Base-by-base conservation (phyloP, 345 rosid species). In the Gossypium longicalyx region DNA sequence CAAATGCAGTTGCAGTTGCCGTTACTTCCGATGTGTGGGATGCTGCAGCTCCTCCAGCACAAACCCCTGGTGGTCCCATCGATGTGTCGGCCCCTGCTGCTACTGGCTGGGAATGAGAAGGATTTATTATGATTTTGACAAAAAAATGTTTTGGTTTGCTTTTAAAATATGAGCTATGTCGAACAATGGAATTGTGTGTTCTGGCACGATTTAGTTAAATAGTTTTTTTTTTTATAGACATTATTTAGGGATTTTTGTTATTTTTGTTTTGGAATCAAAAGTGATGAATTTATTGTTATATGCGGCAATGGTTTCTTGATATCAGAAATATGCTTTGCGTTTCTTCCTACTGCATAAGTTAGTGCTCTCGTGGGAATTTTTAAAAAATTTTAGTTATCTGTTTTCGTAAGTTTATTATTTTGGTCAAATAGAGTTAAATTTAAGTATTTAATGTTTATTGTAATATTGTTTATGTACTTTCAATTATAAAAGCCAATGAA, bases 1-100 rank as follows among this genome's bases (percentile, higher is more conserved):
- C 34, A 70, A 7, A 23, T 77, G 62, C 79, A 77, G 81, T 34
- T 74, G 57, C 79, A 73, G 81, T 23, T 38, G 29, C 79, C 17
- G 69, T 43, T 34, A 58, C 78, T 29, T 67, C 67, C 0, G 86
- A 77, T 38, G 90, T 84, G 38, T 90, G 94, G 98, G 94, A 89
- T 17, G 34, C 79, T 0, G 80, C 81, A 0, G 83, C 44, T 20
- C 78, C 86, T 7, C 82, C 86, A 2, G 72, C 87, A 54, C 69
- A 15, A 19, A 6, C 66, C 11, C 48, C 76, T 0, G 63, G 12
- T 27, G 41, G 63, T 48, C 54, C n/a, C 0, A 0, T 10, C 0
- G 72, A 75, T 15, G 64, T 16, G 0, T 11, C 64, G 1, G 76
- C 51, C 6, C 76, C 80, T 9, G 69, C 70, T 16, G 9, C 65